Conservation (phyloP, 2,329 filamentous ascomycete genomes). For the Chaetoscypha palmicola region DNA sequence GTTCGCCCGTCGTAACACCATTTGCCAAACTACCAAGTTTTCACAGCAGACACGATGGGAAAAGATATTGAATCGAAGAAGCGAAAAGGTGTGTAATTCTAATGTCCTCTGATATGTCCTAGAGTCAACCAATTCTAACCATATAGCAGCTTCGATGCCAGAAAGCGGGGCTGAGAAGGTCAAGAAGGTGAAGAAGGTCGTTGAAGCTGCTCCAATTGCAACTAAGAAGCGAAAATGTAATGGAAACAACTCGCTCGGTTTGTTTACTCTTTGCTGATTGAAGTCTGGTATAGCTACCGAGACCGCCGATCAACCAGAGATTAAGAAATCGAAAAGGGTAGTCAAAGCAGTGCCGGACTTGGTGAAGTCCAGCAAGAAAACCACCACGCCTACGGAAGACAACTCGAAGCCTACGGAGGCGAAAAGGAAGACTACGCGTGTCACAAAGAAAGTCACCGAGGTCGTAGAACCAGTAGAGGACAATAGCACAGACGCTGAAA, state of each 20-base stretch:
- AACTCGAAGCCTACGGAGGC: conserved; percentile 13
- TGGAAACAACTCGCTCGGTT: background rate
- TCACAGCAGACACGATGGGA: conserved; percentile 38
- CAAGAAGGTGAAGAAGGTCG: conserved; percentile 30
- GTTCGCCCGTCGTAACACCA: background rate
- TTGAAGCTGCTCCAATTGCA: conserved; percentile 15
- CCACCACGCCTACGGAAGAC: conserved; percentile 11
- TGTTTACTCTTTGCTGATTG: background rate
- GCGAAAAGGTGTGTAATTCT: conserved; percentile 40
- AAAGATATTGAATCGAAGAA: conserved; percentile 48
- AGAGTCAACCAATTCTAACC: conserved; percentile 13
- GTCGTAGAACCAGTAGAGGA: conserved; percentile 11
- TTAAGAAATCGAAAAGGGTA: conserved; percentile 31
- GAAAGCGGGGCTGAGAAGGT: conserved; percentile 32
- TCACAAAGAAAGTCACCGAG: conserved; percentile 3
- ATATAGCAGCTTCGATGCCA: conserved; percentile 31
- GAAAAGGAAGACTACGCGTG: conserved; percentile 17
- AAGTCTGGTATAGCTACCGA: conserved; percentile 20
- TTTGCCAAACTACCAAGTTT: background rate
- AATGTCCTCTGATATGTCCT: background rate
- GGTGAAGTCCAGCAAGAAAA: conserved; percentile 27
- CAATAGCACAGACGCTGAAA: conserved; percentile 12
- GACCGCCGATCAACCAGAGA: conserved; percentile 23
- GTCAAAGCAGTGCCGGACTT: conserved; percentile 2
- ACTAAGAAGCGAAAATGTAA: conserved; percentile 32